Evolutionary conservation across 2,329 filamentous ascomycete species (phyloP), one percentile per base, ranked within the genome.

Genomic region (Teratosphaeria destructans): DNA sequence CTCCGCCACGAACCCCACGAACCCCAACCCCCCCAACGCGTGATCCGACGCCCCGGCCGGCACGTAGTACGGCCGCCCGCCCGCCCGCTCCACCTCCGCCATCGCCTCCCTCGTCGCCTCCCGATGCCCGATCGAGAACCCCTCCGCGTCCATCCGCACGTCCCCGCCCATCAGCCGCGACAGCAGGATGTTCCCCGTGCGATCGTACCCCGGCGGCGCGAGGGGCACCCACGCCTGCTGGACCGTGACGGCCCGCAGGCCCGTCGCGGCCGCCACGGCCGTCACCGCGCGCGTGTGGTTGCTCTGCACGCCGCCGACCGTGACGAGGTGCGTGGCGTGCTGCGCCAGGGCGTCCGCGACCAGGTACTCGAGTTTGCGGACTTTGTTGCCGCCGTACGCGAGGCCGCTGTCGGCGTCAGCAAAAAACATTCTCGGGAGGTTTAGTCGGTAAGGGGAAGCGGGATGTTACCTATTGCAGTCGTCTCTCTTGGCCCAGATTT

Each of bases 11-110:
- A 86, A 89, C 2, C 85, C 77, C 7, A 85, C 85, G 66, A 89
- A 89, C 0, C 87, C 86, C 16, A 89, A 71, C 0, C 86, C 87
- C 3, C 87, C 86, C 0, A 88, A 77, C 0, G 84, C 84, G 69
- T 89, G 86, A 69, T 88, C 85, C 0, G 83, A 86, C 1, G 86
- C 86, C 0, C 86, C 86, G 0, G 86, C 85, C 3, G 87, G 87
- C 63, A 89, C 88, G 68, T 86, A 87, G 68, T 89, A 90, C 0
- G 86, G 84, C 70, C 82, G 85, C 43, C 80, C 79, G 0, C 84
- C 86, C 1, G 69, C 69, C 0, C 66, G 70, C 60, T 76, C 73
- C 16, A 85, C 79, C 67, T 85, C 81, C 14, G 79, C 73, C 52
- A 79, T 77, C 3, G 87, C 75, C 1, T 76, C 71, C 56, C 78